Percentiles rank a stretch among this genome's conserved stretches.
These are phyloP conservation scores for Chlamydomonas schloesseri DNA, from an alignment of 139 green algal genomes.

Conservation along the genomic window DNA sequence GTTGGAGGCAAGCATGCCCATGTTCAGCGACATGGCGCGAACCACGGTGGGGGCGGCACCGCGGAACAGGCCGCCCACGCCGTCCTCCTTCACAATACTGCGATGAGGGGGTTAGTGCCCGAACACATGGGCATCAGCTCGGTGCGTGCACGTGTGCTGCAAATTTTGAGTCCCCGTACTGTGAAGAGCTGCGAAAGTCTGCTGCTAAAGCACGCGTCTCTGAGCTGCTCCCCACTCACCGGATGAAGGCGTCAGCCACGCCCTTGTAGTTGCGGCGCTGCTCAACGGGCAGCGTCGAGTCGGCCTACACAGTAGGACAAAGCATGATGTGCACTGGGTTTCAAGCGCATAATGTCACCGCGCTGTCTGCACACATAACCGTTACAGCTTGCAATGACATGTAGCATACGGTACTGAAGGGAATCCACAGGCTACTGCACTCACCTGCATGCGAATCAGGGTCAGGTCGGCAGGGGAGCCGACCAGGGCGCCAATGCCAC, in stretches of 20 bases:
- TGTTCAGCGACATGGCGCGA: conserved; percentile 99
- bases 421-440: no score
- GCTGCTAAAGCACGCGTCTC: no score
- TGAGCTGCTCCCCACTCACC: conserved; percentile 1
- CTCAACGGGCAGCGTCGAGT: conserved; percentile 82
- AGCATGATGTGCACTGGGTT: no score
- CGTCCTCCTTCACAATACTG: conserved; percentile 89
- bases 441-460: conserved; percentile 96
- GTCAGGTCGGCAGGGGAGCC: conserved; percentile 97
- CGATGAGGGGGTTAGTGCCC: no score
- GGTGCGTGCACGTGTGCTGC: not conserved
- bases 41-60: conserved; percentile 95
- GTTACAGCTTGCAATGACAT: no score
- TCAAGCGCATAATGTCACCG: no score
- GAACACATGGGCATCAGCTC: not conserved
- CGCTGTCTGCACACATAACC: no score
- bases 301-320: conserved; percentile 65
- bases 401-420: no score
- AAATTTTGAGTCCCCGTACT: no score
- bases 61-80: conserved; percentile 88
- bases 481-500: conserved; percentile 94
- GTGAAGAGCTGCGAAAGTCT: no score
- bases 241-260: conserved; percentile 50
- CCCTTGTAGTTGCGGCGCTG: conserved; percentile 94
- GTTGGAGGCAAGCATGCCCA: conserved; percentile 99